Evolutionary conservation across 179 eudicot species (phyloP).

Genomic region (Spinacia oleracea): DNA sequence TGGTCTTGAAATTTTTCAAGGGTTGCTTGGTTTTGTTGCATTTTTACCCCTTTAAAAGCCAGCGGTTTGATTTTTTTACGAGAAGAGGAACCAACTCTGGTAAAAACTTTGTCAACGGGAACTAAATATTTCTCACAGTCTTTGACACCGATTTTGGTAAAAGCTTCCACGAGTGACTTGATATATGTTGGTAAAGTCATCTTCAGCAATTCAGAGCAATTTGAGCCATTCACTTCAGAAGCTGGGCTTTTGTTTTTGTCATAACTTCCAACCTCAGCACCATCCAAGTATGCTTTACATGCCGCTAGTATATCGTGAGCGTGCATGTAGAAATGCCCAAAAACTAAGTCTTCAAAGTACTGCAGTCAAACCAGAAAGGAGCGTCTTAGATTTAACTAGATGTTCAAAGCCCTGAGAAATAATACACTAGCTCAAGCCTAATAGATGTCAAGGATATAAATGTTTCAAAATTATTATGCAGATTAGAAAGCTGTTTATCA

Average conservation of each 20-base stretch:
- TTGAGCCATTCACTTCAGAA: not conserved
- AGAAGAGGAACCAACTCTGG: slow-evolving; percentile 4
- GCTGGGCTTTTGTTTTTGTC: slow-evolving; percentile 41
- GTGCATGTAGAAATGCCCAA: slow-evolving; percentile 60
- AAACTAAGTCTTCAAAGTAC: slow-evolving; percentile 74
- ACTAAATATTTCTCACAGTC: slow-evolving; percentile 35
- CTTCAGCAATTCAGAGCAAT: slow-evolving; percentile 2
- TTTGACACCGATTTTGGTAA: slow-evolving; percentile 40
- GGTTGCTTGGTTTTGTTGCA: slow-evolving; percentile 16
- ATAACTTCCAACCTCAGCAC: slow-evolving; percentile 61
- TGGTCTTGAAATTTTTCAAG: not conserved
- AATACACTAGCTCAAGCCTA: not conserved
- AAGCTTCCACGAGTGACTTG: slow-evolving; percentile 37
- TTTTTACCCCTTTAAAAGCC: slow-evolving; percentile 8
- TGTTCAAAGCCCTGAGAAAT: not conserved
- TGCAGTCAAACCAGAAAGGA: slow-evolving; percentile 29
- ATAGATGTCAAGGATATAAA: not conserved
- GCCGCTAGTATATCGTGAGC: slow-evolving; percentile 65
- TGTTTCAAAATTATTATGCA: not conserved
- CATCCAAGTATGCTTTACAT: slow-evolving; percentile 69
- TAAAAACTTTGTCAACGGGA: not conserved
- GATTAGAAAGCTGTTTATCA: too few relatives aligned
- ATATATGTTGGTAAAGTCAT: slow-evolving; percentile 30
- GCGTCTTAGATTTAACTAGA: not conserved
- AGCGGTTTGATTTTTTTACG: slow-evolving; percentile 6